A percentile compares a stretch with the other conserved stretches of the same genome.
These are phyloP conservation scores for Rosa persica DNA, from an alignment of 306 rosid genomes.

Conservation along the genomic window DNA sequence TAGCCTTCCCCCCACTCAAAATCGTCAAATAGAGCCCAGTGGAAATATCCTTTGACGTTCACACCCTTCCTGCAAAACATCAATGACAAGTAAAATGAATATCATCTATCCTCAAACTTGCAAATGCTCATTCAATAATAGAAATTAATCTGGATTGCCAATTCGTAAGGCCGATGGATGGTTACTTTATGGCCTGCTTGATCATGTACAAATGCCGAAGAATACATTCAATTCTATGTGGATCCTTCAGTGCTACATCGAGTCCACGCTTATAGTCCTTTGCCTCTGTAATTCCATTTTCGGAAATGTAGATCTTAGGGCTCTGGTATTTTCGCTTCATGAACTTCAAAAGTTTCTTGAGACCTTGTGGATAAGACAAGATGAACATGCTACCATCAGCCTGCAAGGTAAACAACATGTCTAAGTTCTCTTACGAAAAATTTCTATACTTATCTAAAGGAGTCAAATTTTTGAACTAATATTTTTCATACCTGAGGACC, in stretches of 20 bases:
- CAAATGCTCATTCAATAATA: not conserved
- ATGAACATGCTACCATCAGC: constrained; percentile 12
- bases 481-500: not conserved
- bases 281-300: constrained; percentile 18
- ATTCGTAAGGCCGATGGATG: not conserved
- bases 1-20: constrained; percentile 32
- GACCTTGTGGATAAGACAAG: constrained; percentile 26
- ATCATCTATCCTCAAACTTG: not conserved
- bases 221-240: constrained; percentile 15
- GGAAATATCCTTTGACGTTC: constrained; percentile 33
- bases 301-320: constrained; percentile 23
- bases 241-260: constrained; percentile 18
- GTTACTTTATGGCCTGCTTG: constrained; percentile 31
- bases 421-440: not conserved
- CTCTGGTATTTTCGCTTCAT: constrained; percentile 20
- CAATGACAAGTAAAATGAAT: constrained; percentile 5
- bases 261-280: not conserved
- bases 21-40: constrained; percentile 24
- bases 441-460: not conserved
- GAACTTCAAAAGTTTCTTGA: constrained; percentile 32
- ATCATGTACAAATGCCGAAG: constrained; percentile 19
- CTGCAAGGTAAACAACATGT: constrained; percentile 11
- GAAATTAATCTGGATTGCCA: not conserved
- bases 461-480: not conserved
- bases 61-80: constrained; percentile 28